These are phyloP conservation scores for Stephania cephalantha DNA, from an alignment of 164 flowering plant species.

Conservation along the genomic window DNA sequence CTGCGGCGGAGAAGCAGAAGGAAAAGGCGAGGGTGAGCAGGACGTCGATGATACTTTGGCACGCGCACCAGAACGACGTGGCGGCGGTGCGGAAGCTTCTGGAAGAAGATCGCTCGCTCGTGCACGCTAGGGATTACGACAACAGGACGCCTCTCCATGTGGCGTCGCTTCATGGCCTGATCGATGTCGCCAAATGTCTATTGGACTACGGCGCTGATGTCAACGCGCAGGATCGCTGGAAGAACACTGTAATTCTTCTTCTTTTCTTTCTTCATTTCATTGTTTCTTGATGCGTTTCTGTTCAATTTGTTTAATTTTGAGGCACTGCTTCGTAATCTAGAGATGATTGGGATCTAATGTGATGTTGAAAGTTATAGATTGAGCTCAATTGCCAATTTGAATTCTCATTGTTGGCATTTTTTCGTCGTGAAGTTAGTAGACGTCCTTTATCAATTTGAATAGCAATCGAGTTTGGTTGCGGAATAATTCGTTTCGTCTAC, in stretches of 20 bases:
- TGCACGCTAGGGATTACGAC: conserved; percentile 87
- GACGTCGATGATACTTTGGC: conserved; percentile 89
- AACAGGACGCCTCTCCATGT: conserved; percentile 90
- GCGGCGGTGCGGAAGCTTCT: conserved; percentile 74
- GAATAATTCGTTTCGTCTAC: background rate
- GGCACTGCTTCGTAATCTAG: background rate
- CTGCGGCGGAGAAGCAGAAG: conserved; percentile 48
- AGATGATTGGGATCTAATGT: background rate
- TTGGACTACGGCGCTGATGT: conserved; percentile 82
- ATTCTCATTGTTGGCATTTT: background rate
- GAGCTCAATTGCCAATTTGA: background rate
- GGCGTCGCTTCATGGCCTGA: conserved; percentile 93
- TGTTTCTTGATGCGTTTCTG: background rate
- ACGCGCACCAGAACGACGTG: conserved; percentile 94
- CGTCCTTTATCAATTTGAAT: too few species aligned
- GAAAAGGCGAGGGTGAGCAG: conserved; percentile 83
- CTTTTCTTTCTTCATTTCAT: background rate
- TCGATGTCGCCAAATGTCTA: conserved; percentile 81
- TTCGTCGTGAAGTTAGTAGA: background rate
- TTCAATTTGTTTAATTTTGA: background rate
- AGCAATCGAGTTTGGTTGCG: background rate
- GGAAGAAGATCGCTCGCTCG: conserved; percentile 76
- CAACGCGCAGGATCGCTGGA: conserved; percentile 99
- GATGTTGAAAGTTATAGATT: background rate
- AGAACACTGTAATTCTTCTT: conserved; percentile 55